These are phyloP conservation scores for Suhomyces pyralidae DNA, from an alignment of 805 yeast genomes.

Conservation along the genomic window DNA sequence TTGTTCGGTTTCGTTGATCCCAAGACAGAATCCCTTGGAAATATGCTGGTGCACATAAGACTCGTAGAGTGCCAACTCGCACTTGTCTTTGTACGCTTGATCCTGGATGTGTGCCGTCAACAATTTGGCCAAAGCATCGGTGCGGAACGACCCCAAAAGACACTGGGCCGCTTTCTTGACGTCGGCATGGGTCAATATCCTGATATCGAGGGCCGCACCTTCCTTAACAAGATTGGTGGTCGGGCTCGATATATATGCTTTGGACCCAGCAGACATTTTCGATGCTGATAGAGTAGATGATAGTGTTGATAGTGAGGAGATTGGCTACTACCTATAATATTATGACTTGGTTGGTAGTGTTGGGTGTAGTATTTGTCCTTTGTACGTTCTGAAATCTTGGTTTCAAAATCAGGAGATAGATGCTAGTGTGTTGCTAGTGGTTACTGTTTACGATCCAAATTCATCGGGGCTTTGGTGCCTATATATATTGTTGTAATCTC, in stretches of 20 bases:
- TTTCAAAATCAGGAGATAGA: background rate
- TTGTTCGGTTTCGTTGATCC: conserved; percentile 42
- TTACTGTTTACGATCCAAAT: background rate
- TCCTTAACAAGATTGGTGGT: background rate
- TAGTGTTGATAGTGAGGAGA: background rate
- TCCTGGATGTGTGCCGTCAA: conserved; percentile 25
- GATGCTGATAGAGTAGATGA: background rate
- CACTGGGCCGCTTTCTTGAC: conserved; percentile 35
- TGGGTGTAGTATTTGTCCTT: no score
- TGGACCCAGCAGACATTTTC: conserved; percentile 1
- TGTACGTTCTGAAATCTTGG: background rate
- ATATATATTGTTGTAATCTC: background rate
- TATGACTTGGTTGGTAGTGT: no score
- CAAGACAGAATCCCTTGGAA: conserved; percentile 48
- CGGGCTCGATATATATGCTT: background rate
- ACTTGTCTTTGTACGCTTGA: conserved; percentile 13
- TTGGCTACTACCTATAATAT: background rate
- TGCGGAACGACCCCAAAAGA: conserved; percentile 32
- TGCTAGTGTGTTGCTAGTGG: background rate
- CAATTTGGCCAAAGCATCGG: conserved; percentile 34
- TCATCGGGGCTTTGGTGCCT: background rate
- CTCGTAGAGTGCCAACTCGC: conserved; percentile 45
- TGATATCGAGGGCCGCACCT: conserved; percentile 4
- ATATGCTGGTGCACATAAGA: conserved; percentile 52
- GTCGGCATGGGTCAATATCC: conserved; percentile 16